Conservation (phyloP, 192 early-diverging fungal genomes). For the Dimargaris xerosporica region DNA sequence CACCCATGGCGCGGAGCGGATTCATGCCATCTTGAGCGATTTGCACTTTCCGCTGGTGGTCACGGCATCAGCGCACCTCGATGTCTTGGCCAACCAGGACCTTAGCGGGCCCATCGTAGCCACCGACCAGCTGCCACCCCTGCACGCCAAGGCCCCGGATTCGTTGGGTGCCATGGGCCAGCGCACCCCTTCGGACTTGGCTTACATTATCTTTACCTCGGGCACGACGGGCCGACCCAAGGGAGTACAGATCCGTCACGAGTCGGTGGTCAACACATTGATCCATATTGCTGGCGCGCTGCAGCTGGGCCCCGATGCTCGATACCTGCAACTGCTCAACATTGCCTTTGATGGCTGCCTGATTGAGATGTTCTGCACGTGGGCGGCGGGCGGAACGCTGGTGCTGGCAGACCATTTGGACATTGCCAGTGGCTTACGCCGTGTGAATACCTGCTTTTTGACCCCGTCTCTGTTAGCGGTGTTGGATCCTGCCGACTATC, state of each 20-base stretch:
- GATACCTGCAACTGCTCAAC: conserved; percentile 11
- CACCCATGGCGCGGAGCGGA: neutral
- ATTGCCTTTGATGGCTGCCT: conserved; percentile 15
- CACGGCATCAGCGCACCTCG: neutral
- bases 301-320: neutral
- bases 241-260: conserved; percentile 17
- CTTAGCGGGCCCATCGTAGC: no score
- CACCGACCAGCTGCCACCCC: neutral
- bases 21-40: neutral
- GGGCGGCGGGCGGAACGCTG: conserved; percentile 11
- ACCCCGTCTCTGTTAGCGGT: neutral
- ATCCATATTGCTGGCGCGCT: neutral
- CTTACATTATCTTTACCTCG: conserved; percentile 12
- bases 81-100: neutral
- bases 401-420: neutral
- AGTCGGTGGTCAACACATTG: conserved; percentile 14
- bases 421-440: neutral
- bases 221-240: conserved; percentile 21
- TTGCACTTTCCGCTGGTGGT: neutral
- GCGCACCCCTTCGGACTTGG: neutral
- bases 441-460: neutral
- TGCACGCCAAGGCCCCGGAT: neutral
- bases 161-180: neutral
- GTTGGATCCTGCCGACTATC: neutral
- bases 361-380: conserved; percentile 10